Base-by-base conservation (phyloP, 768 basidiomycete species). In the Fomitopsis serialis region DNA sequence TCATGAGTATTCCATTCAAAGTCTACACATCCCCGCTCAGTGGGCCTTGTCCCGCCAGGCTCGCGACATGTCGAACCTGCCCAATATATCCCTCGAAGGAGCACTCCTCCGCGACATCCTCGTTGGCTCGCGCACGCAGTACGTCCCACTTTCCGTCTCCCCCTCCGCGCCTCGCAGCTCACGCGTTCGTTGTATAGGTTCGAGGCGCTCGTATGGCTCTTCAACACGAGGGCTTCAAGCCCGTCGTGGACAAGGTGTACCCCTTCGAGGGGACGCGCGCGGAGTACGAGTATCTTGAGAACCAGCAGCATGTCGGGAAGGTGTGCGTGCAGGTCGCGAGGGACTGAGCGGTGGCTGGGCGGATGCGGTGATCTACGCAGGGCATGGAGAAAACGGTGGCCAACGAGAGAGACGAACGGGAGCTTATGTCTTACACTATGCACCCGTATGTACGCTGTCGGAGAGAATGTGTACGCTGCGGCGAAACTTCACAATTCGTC, bases 301-400 rank as follows among this genome's bases (percentile, higher is more conserved):
- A 73, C 1, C 80, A 82, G 55, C 72, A 73, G 53, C 81, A 84
- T 61, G 76, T 83, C 21, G 84, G 84, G 15, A 84, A 86, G 67
- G 74, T 84, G 15, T 78, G 79, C 17, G 78, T 83, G 54, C 74
- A 73, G 66, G 74, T 82, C 22, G 32, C 63, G 24, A 58, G 56
- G 53, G 53, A 58, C 24, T 61, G 51, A 61, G 7, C 7, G 6
- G 8, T 40, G 29, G 29, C 29, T 11, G 29, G 29, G n/a, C n/a
- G n/a, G n/a, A n/a, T n/a, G n/a, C n/a, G n/a, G n/a, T n/a, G n/a
- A n/a, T n/a, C n/a, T n/a, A n/a, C n/a, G n/a, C n/a, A n/a, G n/a
- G n/a, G n/a, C n/a, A n/a, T n/a, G n/a, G n/a, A n/a, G n/a, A n/a
- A n/a, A n/a, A n/a, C n/a, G n/a, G n/a, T n/a, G n/a, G n/a, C n/a